Base-by-base conservation (phyloP, 768 basidiomycete species). In the Boletus insuetus region DNA sequence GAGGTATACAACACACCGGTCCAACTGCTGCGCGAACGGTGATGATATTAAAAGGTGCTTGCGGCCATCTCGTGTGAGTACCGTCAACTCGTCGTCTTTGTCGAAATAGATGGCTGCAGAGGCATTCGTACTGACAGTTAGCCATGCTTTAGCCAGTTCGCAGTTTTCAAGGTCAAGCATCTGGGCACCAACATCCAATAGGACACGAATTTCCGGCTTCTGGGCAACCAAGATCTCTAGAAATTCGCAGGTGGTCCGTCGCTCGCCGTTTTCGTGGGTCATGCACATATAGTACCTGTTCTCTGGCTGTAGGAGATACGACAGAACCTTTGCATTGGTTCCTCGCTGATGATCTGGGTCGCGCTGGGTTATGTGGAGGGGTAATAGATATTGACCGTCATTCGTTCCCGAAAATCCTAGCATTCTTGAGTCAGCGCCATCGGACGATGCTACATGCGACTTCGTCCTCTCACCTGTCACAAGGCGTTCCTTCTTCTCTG, bases 131-230 rank as follows among this genome's bases (percentile, higher is more conserved):
- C 46, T 64, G 41, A 57, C 53, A n/a, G 38, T 34, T 6, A 83
- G 64, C 83, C 82, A 83, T 1, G 58, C 35, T 19, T 46, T 32
- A 6, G 72, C 78, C 4, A 83, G 46, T 22, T 78, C 66, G 2
- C 58, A 22, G 54, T 81, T 83, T 29, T 70, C 63, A 49, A 80
- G 66, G 39, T 83, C 81, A 13, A 83, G 68, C 67, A 84, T 79
- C 57, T 83, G 82, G 0, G 82, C 82, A 6, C 82, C 82, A 12
- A 83, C 81, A 49, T 83, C 82, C 12, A 83, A 63, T 20, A 83
- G 64, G 11, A 82, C 79, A 17, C 70, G 71, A 20, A 82, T 69
- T n/a, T 69, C 64, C 1, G 75, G 75, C 0, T 48, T 48, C 56
- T 78, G 72, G 2, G 55, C 14, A 12, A 72, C 68, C 6, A 83